These are phyloP conservation scores for Solidago caesia DNA, from an alignment of 129 eudicot species.

Conservation along the genomic window DNA sequence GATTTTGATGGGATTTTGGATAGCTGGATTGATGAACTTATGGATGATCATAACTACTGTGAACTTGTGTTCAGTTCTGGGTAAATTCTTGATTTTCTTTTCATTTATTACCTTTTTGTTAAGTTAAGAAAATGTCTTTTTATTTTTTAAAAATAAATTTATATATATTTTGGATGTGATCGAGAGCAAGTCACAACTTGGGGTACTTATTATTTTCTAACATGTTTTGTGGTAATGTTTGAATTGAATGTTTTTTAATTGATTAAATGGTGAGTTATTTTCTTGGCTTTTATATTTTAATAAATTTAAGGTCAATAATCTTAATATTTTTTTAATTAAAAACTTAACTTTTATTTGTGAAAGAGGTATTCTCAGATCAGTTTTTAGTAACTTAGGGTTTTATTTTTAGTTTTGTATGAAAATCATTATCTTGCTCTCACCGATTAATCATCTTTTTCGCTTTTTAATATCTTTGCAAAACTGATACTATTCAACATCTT, in stretches of 20 bases:
- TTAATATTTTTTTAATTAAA: too few relatives aligned
- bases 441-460: too few relatives aligned
- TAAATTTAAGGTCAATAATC: background rate
- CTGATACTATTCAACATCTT: too few relatives aligned
- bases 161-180: background rate
- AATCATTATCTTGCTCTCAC: too few relatives aligned
- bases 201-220: background rate
- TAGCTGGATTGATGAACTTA: background rate
- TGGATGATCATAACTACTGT: background rate
- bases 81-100: constrained; percentile 22
- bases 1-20: background rate
- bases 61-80: background rate
- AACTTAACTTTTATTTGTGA: too few relatives aligned
- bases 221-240: background rate
- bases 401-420: too few relatives aligned
- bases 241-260: background rate
- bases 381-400: too few relatives aligned
- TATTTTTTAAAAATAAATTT: background rate
- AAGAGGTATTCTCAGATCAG: too few relatives aligned
- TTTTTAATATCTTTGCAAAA: too few relatives aligned
- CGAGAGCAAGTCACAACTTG: background rate
- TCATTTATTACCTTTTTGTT: background rate
- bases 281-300: background rate
- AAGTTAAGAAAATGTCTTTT: background rate
- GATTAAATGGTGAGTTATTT: background rate